Conservation (phyloP, 2,329 filamentous ascomycete genomes). For the Canariomyces notabilis region DNA sequence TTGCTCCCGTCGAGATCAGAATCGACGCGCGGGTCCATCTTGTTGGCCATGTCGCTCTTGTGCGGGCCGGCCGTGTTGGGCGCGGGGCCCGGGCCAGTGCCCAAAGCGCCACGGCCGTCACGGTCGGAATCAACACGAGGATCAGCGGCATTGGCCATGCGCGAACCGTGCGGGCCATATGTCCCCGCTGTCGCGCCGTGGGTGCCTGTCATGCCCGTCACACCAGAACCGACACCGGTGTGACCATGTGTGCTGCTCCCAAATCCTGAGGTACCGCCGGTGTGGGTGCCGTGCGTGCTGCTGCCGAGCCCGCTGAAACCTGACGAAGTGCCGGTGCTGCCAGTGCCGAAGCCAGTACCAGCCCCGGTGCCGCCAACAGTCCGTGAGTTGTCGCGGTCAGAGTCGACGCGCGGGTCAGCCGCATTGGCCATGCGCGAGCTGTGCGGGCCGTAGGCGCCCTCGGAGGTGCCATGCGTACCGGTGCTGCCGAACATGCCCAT, state of each 20-base stretch:
- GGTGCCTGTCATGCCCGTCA: slow-evolving; percentile 21
- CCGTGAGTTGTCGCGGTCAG: slow-evolving; percentile 34
- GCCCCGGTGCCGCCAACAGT: slow-evolving; percentile 27
- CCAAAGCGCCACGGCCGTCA: slow-evolving; percentile 28
- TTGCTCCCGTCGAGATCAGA: slow-evolving; percentile 50
- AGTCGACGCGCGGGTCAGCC: slow-evolving; percentile 45
- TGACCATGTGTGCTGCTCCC: no score
- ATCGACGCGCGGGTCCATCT: slow-evolving; percentile 52
- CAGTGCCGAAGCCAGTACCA: slow-evolving; percentile 22
- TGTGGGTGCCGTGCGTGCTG: slow-evolving; percentile 8
- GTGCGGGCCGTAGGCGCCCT: slow-evolving; percentile 35
- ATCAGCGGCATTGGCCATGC: slow-evolving; percentile 42
- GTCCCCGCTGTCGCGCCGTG: slow-evolving; percentile 26
- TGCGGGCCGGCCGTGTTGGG: slow-evolving; percentile 48
- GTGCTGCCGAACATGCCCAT: slow-evolving; percentile 21
- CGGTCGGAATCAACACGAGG: slow-evolving; percentile 45
- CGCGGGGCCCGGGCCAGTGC: slow-evolving; percentile 38
- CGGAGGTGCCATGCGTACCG: slow-evolving; percentile 12
- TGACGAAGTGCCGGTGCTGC: slow-evolving; percentile 14
- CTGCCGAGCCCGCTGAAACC: slow-evolving; percentile 16
- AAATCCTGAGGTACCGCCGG: slow-evolving; percentile 18
- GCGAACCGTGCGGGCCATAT: slow-evolving; percentile 35
- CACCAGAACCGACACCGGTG: slow-evolving; percentile 12
- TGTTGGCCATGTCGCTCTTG: slow-evolving; percentile 49
- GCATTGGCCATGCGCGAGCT: slow-evolving; percentile 40